phyloP scores from a whole-genome alignment of 306 rosid species.

The Quercus engelmannii region DNA sequence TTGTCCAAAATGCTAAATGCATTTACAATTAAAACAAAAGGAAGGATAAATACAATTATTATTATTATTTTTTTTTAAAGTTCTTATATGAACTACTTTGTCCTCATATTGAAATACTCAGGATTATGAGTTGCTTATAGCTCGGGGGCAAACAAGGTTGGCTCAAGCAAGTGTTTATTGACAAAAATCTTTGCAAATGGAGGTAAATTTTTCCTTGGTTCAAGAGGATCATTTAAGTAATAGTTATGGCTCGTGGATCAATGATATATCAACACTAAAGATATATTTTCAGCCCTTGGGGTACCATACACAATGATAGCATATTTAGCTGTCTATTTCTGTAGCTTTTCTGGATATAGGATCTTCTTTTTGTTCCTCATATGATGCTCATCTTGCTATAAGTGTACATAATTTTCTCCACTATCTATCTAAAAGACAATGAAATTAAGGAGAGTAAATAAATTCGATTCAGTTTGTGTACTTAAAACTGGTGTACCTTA shows the following conservation, averaged over 20 bases:
- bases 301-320: not conserved
- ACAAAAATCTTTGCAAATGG: slow-evolving; percentile 16
- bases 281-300: not conserved
- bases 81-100: not conserved
- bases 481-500: not conserved
- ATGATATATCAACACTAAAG: not conserved
- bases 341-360: not conserved
- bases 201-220: slow-evolving; percentile 7
- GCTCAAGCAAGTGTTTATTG: slow-evolving; percentile 54
- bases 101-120: slow-evolving; percentile 25
- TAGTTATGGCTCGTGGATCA: not conserved
- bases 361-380: not conserved
- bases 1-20: not conserved
- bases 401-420: not conserved
- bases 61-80: not conserved
- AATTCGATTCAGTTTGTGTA: not conserved
- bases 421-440: not conserved
- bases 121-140: slow-evolving; percentile 69
- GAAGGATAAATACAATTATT: not conserved
- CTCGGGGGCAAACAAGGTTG: slow-evolving; percentile 41
- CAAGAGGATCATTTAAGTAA: slow-evolving; percentile 16
- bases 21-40: not conserved
- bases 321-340: not conserved
- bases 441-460: not conserved
- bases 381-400: not conserved